A percentile compares a stretch with the other conserved stretches of the same genome.
These are phyloP conservation scores for Ailanthus altissimus DNA, from an alignment of 345 rosid species.

Conservation along the genomic window DNA sequence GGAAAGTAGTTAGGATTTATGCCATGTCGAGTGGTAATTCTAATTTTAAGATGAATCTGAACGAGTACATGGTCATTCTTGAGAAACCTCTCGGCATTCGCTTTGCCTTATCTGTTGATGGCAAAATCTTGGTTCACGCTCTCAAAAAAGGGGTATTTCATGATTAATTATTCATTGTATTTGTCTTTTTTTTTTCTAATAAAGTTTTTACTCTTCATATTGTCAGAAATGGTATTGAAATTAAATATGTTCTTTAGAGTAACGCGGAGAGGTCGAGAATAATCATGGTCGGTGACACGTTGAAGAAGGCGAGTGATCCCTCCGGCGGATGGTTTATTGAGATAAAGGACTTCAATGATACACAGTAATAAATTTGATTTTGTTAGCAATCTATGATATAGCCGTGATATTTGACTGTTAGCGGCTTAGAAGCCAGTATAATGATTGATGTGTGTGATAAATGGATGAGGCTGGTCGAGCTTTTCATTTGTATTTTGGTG, in stretches of 20 bases:
- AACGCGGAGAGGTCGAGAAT: slow-evolving; percentile 92
- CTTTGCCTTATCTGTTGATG: slow-evolving; percentile 69
- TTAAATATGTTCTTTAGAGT: slow-evolving; percentile 46
- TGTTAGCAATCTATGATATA: slow-evolving; percentile 4
- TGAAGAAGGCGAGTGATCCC: slow-evolving; percentile 65
- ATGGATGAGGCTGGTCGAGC: not conserved
- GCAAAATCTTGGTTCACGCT: slow-evolving; percentile 76
- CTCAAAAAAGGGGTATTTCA: slow-evolving; percentile 70
- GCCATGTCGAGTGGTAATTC: slow-evolving; percentile 51
- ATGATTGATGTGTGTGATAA: not conserved
- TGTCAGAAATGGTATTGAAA: not conserved
- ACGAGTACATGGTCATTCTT: slow-evolving; percentile 92
- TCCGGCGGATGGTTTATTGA: slow-evolving; percentile 52
- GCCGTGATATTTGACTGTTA: not conserved
- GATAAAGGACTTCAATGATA: slow-evolving; percentile 61
- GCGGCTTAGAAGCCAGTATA: not conserved
- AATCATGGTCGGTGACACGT: slow-evolving; percentile 83
- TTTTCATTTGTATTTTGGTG: not conserved
- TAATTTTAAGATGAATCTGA: slow-evolving; percentile 66
- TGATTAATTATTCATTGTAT: not conserved
- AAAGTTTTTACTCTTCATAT: not conserved
- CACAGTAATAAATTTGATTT: slow-evolving; percentile 46
- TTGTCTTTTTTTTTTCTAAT: not conserved
- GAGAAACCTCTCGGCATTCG: slow-evolving; percentile 89
- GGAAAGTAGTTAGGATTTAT: slow-evolving; percentile 29